Conservation (phyloP, 345 rosid species). For the Heritiera littoralis region DNA sequence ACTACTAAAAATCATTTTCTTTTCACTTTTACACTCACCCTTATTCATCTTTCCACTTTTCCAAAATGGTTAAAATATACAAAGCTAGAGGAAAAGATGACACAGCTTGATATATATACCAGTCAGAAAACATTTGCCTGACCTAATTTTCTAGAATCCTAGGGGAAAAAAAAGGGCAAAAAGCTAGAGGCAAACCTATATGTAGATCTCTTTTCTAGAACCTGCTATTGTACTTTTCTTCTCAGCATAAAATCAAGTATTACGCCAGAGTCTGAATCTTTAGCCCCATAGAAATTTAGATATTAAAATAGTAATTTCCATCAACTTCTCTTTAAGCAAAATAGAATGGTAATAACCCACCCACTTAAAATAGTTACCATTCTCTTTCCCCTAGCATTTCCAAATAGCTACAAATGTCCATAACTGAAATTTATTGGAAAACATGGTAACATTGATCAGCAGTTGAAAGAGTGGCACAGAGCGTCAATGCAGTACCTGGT, state of each 20-base stretch:
- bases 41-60: no score
- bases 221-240: neutral
- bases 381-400: neutral
- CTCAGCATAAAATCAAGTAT: neutral
- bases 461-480: neutral
- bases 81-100: neutral
- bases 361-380: neutral
- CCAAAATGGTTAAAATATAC: neutral
- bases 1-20: no score
- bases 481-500: slow-evolving; percentile 60
- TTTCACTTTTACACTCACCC: no score
- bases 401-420: neutral
- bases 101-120: neutral
- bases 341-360: neutral
- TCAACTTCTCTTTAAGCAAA: neutral
- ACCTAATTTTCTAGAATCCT: neutral
- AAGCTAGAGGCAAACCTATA: no score
- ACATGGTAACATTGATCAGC: neutral
- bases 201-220: neutral
- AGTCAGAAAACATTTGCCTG: neutral
- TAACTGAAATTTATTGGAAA: neutral
- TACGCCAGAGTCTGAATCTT: neutral
- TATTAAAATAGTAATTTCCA: neutral
- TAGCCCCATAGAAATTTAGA: neutral
- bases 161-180: neutral